These are phyloP conservation scores for Stagonosporopsis chrysanthemi DNA, from an alignment of 2,329 filamentous ascomycete species.

Conservation along the genomic window DNA sequence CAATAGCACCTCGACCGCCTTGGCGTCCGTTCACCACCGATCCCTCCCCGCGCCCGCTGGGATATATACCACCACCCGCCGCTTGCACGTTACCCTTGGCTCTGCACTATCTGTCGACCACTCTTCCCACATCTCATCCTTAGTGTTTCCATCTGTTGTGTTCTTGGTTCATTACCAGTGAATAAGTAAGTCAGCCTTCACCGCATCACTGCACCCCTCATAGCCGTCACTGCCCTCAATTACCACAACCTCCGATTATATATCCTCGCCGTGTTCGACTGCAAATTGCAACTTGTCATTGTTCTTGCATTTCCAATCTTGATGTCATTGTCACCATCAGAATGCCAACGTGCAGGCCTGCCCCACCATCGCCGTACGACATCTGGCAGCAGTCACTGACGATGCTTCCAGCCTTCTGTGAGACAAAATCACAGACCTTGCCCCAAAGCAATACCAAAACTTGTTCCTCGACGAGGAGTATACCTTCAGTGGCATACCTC, in stretches of 20 bases:
- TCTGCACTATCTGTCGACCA: constrained; percentile 28
- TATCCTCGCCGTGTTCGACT: neutral
- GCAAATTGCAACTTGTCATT: neutral
- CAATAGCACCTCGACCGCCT: constrained; percentile 45
- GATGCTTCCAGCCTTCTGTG: neutral
- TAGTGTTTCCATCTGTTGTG: constrained; percentile 9
- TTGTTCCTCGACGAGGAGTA: neutral
- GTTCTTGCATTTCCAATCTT: neutral
- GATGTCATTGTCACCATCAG: neutral
- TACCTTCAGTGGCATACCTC: constrained; percentile 11
- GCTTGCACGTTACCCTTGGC: constrained; percentile 40
- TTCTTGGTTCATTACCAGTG: constrained; percentile 12
- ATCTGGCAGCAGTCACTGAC: constrained; percentile 12
- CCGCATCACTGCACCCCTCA: neutral
- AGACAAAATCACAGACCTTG: neutral
- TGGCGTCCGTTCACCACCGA: constrained; percentile 38
- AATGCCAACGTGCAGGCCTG: neutral
- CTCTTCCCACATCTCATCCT: constrained; percentile 16
- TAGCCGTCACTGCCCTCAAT: neutral
- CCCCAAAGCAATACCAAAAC: neutral
- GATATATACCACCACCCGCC: constrained; percentile 46
- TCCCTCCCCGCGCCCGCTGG: constrained; percentile 37
- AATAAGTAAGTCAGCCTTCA: constrained; percentile 10
- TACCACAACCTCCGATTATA: neutral
- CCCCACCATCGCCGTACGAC: constrained; percentile 1